A percentile compares a stretch with the other conserved stretches of the same genome.
phyloP scores from a whole-genome alignment of 768 basidiomycete species.

The Lyophyllum decastes region DNA sequence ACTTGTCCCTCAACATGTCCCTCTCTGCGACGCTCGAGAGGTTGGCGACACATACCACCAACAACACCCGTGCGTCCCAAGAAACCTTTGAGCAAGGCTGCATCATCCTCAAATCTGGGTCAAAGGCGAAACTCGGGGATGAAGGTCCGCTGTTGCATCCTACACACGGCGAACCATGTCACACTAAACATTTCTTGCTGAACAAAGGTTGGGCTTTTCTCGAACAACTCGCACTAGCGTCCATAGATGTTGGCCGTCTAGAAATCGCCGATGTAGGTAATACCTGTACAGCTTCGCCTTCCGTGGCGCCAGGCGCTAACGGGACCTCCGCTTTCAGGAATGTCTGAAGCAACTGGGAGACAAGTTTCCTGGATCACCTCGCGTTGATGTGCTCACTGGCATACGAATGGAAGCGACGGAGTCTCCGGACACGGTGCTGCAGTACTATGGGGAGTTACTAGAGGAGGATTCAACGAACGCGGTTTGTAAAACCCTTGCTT shows the following conservation, averaged over 20 bases:
- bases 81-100: constrained; percentile 59
- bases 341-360: constrained; percentile 61
- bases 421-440: constrained; percentile 53
- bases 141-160: constrained; percentile 43
- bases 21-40: constrained; percentile 48
- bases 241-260: constrained; percentile 71
- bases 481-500: constrained; percentile 43
- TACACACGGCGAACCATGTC: constrained; percentile 7
- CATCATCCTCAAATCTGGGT: constrained; percentile 49
- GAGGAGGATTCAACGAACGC: constrained; percentile 67
- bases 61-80: constrained; percentile 55
- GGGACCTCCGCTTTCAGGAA: constrained; percentile 40
- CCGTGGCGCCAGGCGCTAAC: constrained; percentile 23
- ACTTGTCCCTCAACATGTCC: constrained; percentile 37
- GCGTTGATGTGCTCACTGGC: constrained; percentile 77
- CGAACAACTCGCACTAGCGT: constrained; percentile 79
- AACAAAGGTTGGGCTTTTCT: constrained; percentile 73
- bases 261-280: constrained; percentile 74
- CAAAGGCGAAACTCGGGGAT: constrained; percentile 47
- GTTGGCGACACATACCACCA: constrained; percentile 54
- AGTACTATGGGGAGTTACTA: constrained; percentile 67
- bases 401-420: constrained; percentile 76
- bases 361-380: constrained; percentile 78
- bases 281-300: background rate
- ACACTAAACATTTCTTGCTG: background rate